Evolutionary conservation across 129 eudicot genomes (phyloP), one percentile per base, ranked within the genome.

Genomic region (Gnaphalium uliginosum): DNA sequence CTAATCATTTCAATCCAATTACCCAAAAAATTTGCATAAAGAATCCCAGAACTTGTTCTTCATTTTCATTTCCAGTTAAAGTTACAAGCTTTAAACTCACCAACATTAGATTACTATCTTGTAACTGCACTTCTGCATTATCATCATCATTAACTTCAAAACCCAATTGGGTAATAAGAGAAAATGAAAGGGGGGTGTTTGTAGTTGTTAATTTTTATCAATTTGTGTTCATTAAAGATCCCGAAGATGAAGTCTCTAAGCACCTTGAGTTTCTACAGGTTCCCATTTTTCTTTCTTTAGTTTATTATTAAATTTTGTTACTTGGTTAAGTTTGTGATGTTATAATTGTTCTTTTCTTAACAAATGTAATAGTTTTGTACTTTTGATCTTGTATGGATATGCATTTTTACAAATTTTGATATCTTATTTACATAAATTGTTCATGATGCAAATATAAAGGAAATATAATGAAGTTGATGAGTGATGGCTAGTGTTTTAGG

Each of bases 131-230:
- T 35, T 66, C 54, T 2, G 9, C 82, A 37, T 51, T 77, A 77
- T 68, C 81, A 35, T 70, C 82, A 8, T 23, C 41, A 33, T 62
- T 39, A 5, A n/a, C 39, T 35, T 73, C 23, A 18, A 63, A 66
- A 33, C 83, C 81, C 33, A 84, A 82, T 71, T 86, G 88, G 89
- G 74, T 83, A 17, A 24, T 65, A 11, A 61, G 50, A 43, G 83
- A 70, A 17, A 32, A 70, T 35, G 81, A 79, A 67, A 73, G 69
- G 83, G 57, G 59, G 92, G 73, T 56, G 33, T 87, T 86, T 76
- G 80, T 92, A 51, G 96, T 92, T 69, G 98, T 92, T 21, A 92
- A 92, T 78, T 92, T 89, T 73, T 92, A 92, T 76, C 80, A 82
- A 1, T 90, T 92, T 77, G 92, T 88, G 63, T 84, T 72, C 48